These are phyloP conservation scores for Cordyceps javanica DNA, from an alignment of 2,329 filamentous ascomycete genomes.

Conservation along the genomic window DNA sequence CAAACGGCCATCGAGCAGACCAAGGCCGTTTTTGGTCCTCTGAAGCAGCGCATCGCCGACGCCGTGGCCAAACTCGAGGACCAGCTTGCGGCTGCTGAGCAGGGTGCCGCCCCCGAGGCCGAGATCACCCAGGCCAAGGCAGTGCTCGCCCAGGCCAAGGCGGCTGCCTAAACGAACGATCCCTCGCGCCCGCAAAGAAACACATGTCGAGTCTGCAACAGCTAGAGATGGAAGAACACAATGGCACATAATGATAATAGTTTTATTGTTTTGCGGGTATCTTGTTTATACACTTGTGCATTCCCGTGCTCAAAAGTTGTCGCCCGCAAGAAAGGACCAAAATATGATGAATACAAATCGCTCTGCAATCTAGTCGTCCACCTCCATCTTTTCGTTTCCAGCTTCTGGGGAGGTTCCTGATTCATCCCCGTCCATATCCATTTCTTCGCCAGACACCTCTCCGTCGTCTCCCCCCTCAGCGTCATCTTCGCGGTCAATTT, in stretches of 20 bases:
- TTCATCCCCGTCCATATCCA: not conserved
- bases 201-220: conserved; percentile 17
- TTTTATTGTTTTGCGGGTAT: conserved; percentile 17
- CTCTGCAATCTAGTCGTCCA: conserved; percentile 35
- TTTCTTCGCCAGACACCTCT: conserved; percentile 34
- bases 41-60: conserved; percentile 65
- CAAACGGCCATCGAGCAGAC: conserved; percentile 81
- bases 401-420: conserved; percentile 29
- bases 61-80: conserved; percentile 69
- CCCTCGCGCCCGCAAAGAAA: not conserved
- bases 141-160: conserved; percentile 45
- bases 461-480: conserved; percentile 55
- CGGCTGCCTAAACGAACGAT: not conserved
- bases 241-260: not conserved
- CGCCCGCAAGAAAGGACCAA: not conserved
- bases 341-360: conserved; percentile 5
- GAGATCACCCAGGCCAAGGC: conserved; percentile 53
- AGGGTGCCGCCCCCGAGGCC: conserved; percentile 36
- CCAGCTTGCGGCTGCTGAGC: conserved; percentile 60
- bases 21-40: conserved; percentile 67
- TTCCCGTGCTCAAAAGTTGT: not conserved
- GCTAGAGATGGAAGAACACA: not conserved
- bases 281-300: conserved; percentile 14
- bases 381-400: conserved; percentile 55
- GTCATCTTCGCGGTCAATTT: conserved; percentile 20